Base-by-base conservation (phyloP, 352 stramenopile species). In the Pythium dissimile region DNA sequence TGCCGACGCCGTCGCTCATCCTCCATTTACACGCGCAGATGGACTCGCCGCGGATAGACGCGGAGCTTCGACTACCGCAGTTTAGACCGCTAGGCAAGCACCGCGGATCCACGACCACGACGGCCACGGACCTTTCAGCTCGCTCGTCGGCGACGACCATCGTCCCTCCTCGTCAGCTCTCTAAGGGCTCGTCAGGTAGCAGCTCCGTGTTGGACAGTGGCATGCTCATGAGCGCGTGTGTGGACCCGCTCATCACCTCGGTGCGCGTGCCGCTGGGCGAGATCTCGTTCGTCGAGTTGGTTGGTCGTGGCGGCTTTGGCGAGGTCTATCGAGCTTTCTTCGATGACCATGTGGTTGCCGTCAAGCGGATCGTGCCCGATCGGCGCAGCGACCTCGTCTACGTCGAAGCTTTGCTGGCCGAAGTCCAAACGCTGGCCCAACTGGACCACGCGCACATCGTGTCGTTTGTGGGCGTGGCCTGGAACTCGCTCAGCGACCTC, bases 361-460 rank as follows among this genome's bases (percentile, higher is more conserved):
- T 71, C 46, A 76, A 76, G 37, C 62, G 58, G 32, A 38, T 76
- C 5, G 43, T 68, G 0, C 46, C 52, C 9, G 60, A 73, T 16
- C 41, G 54, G 9, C 59, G 58, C 26, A 58, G 15, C 21, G 51
- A 61, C 21, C 42, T 61, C 21, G 16, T 42, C 8, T 49, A 58
- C n/a, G 59, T 61, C 2, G 54, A 67, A 31, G 46, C 18, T 0
- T 66, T 76, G 18, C 30, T 71, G 15, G 39, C 37, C 10, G 72
- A 81, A 44, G 61, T 67, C 13, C 63, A 70, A 23, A 41, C 76
- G n/a, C 59, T 74, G 38, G 53, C 71, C 12, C 64, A 53, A 20
- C 54, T 83, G 3, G 63, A 72, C 12, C 73, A 83, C 28, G 37
- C 59, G 10, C 47, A 67, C 13, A 72, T 83, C 16, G 70, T 80